Conservation (phyloP, 139 green algal genomes). For the Ettlia oleoabundans region DNA sequence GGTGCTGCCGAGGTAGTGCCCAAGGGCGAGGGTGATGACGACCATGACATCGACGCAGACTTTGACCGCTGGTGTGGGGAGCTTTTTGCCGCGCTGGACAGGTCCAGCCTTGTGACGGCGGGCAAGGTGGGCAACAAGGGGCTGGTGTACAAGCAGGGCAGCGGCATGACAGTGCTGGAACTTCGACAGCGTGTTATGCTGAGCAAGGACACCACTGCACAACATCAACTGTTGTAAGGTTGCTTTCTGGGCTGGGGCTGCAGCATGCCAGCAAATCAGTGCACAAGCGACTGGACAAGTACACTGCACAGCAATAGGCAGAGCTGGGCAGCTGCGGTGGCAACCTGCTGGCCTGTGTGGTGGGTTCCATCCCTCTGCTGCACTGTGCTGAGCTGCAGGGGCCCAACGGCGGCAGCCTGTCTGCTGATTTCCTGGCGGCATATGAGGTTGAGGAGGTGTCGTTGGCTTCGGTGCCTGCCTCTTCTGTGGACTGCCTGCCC, state of each 20-base stretch:
- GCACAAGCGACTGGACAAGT: too few species aligned
- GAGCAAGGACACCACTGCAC: too few species aligned
- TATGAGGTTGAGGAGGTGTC: constrained; percentile 63
- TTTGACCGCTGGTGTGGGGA: constrained; percentile 88
- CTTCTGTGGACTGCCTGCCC: constrained; percentile 27
- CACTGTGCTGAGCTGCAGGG: neutral
- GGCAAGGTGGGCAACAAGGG: constrained; percentile 14
- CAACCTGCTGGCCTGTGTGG: too few species aligned
- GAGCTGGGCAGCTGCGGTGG: too few species aligned
- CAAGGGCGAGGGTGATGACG: constrained; percentile 91
- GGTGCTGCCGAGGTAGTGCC: constrained; percentile 72
- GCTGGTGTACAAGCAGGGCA: too few species aligned
- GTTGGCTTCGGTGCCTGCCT: neutral
- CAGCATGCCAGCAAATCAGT: too few species aligned
- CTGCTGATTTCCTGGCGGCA: constrained; percentile 34
- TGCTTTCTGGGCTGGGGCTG: too few species aligned
- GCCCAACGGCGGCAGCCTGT: neutral
- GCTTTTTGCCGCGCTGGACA: constrained; percentile 71
- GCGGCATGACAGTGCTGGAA: too few species aligned
- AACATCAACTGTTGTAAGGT: too few species aligned
- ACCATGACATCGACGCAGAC: constrained; percentile 93
- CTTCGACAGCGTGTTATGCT: too few species aligned
- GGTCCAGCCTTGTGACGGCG: constrained; percentile 29
- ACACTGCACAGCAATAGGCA: too few species aligned
- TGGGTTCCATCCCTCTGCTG: neutral